Base-by-base conservation (phyloP, 2,329 filamentous ascomycete species). In the Phoma herbarum region DNA sequence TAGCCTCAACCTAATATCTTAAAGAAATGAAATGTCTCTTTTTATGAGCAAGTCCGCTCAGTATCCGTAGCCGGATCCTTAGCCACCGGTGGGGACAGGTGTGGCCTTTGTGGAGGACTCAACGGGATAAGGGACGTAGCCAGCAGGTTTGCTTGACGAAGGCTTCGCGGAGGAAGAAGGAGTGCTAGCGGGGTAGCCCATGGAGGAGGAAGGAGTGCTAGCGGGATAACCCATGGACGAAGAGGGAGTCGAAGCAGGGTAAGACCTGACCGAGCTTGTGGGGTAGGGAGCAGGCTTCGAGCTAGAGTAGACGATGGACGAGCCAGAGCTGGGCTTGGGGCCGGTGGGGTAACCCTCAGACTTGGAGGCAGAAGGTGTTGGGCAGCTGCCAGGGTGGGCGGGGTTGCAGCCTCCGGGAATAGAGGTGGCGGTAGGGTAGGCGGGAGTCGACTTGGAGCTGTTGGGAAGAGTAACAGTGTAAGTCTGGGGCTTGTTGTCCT, bases 251-350 rank as follows among this genome's bases (percentile, higher is more conserved):
- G 29, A 35, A 35, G 31, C 31, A n/a, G 31, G 31, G 31, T 35
- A 35, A n/a, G 31, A 39, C 41, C 26, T 57, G 49, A n/a, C 55
- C 49, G 49, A 45, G 47, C 48, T 7, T 12, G 63, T 70, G 2
- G 71, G 72, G 62, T 69, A 75, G 3, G 65, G 67, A 54, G 66
- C 64, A 16, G 52, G 57, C 33, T 54, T 52, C 3, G 58, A 51
- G 18, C 52, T 56, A 14, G 52, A 50, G 56, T 60, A 61, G 41
- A 51, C 42, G 16, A 58, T 59, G 45, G 53, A 48, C 9, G 48
- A 61, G 12, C 59, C 59, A 20, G 41, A 35, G 25, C 64, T 57
- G 25, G 68, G 59, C 62, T 65, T 60, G 35, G 64, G 57, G 12
- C 59, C 59, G 26, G 50, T 48, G 20, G 65, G 52, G 33, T 56